phyloP scores from a whole-genome alignment of 331 rosid genomes.

The Rhamnella rubrinervis region DNA sequence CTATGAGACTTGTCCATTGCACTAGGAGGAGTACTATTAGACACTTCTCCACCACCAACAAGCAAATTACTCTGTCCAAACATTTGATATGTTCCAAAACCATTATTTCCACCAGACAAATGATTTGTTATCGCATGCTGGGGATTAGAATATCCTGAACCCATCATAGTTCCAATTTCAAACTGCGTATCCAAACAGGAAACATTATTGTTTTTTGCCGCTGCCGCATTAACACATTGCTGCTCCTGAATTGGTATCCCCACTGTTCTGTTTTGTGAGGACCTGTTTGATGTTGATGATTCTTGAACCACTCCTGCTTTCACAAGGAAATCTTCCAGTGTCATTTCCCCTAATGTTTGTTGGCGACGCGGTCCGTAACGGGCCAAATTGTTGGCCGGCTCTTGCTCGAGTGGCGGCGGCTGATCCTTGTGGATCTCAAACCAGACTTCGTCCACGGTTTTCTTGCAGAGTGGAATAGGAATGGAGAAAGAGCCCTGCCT shows the following conservation, averaged over 20 bases:
- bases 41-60: slow-evolving; percentile 5
- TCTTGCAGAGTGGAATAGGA: slow-evolving; percentile 58
- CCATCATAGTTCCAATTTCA: slow-evolving; percentile 28
- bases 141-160: slow-evolving; percentile 22
- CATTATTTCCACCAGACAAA: slow-evolving; percentile 20
- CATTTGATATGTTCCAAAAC: slow-evolving; percentile 29
- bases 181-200: slow-evolving; percentile 23
- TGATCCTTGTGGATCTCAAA: slow-evolving; percentile 47
- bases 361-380: slow-evolving; percentile 26
- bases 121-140: slow-evolving; percentile 17
- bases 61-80: slow-evolving; percentile 24
- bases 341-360: slow-evolving; percentile 56
- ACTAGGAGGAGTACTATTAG: not conserved
- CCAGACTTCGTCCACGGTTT: slow-evolving; percentile 70
- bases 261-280: slow-evolving; percentile 15
- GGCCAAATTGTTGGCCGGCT: not conserved
- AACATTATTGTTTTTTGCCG: not conserved
- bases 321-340: slow-evolving; percentile 67
- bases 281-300: slow-evolving; percentile 22
- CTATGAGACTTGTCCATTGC: slow-evolving; percentile 31
- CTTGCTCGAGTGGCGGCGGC: slow-evolving; percentile 7
- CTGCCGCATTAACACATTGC: slow-evolving; percentile 10
- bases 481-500: slow-evolving; percentile 38
- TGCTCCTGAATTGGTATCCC: slow-evolving; percentile 19
- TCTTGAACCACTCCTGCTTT: slow-evolving; percentile 72